These are phyloP conservation scores for Mycena citricolor DNA, from an alignment of 1,284 basidiomycete species.

Conservation along the genomic window DNA sequence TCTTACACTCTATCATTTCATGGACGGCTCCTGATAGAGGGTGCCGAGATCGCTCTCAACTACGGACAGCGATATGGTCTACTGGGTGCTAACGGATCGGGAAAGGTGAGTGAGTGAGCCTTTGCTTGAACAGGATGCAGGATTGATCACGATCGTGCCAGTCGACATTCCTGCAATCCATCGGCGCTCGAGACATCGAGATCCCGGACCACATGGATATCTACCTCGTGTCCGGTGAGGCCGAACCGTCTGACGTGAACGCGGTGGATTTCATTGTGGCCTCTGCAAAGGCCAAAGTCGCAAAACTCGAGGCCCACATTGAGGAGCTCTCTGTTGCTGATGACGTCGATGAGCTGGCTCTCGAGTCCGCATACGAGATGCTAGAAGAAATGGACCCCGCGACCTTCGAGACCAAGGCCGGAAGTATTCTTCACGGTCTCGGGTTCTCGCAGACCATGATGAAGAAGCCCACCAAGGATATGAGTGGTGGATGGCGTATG, in stretches of 20 bases:
- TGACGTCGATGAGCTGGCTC: conserved; percentile 83
- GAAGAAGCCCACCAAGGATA: conserved; percentile 95
- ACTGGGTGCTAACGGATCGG: conserved; percentile 95
- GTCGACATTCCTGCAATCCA: conserved; percentile 72
- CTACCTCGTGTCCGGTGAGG: conserved; percentile 95
- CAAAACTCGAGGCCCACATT: conserved; percentile 91
- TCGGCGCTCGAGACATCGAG: conserved; percentile 91
- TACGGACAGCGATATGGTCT: conserved; percentile 96
- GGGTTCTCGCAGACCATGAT: conserved; percentile 93
- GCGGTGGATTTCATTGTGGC: conserved; percentile 95
- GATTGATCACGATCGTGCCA: conserved; percentile 27
- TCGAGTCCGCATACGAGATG: conserved; percentile 91
- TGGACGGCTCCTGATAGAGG: conserved; percentile 90
- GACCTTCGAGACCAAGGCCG: conserved; percentile 96
- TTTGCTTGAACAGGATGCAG: conserved; percentile 5
- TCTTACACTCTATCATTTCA: conserved; percentile 97
- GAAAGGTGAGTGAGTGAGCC: conserved; percentile 75
- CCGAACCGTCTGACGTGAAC: conserved; percentile 94
- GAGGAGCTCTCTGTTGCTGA: conserved; percentile 93
- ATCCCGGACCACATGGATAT: conserved; percentile 97
- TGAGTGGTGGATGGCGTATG: conserved; percentile 99
- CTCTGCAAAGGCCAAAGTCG: conserved; percentile 93
- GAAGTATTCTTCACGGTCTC: conserved; percentile 94
- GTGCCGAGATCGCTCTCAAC: conserved; percentile 88
- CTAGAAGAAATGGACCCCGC: conserved; percentile 95